Evolutionary conservation across 2,329 filamentous ascomycete species (phyloP), one percentile per base, ranked within the genome.

Genomic region (Trichophyton simii): DNA sequence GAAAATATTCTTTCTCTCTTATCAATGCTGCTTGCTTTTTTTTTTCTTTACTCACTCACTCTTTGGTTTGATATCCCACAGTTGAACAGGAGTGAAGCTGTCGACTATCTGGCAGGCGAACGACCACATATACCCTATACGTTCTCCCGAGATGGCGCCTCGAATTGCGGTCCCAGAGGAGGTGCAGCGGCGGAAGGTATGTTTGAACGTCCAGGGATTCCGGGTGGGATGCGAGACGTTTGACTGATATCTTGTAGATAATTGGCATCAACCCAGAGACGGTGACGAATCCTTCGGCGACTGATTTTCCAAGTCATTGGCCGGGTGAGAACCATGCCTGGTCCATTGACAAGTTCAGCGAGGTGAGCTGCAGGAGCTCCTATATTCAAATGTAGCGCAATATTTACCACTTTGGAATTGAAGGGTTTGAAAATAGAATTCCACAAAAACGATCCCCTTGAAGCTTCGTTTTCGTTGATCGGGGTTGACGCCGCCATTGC

Each of bases 401-500:
- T 20, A 50, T 42, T 59, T 1, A 59, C 18, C n/a, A 38, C 34
- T 3, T 38, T 38, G 34, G 13, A 3, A 3, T 54, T n/a, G 70
- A 86, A 52, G 72, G 82, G 79, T 67, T 86, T 95, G 72, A 78
- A 80, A 63, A 82, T 99, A 71, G 75, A 88, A 66, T 95, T 96
- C 73, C 90, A 97, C 82, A 81, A 88, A 67, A 94, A 95, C 73
- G 82, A 87, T 57, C 82, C 82, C 63, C 82, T 84, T 71, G 85
- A 96, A 69, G 80, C 89, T 50, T 87, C 87, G 61, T 99, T 99
- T 79, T 96, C 91, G 38, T 84, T 99, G 65, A 82, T 96, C 68
- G 91, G 92, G 67, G 78, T 96, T 68, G 94, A 99, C 73, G 91
- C 94, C 70, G 87, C 90, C 60, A 85, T 99, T 72, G 90, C 94